phyloP scores from a whole-genome alignment of 202 grass and related monocot genomes.

The Zoysia matrella region DNA sequence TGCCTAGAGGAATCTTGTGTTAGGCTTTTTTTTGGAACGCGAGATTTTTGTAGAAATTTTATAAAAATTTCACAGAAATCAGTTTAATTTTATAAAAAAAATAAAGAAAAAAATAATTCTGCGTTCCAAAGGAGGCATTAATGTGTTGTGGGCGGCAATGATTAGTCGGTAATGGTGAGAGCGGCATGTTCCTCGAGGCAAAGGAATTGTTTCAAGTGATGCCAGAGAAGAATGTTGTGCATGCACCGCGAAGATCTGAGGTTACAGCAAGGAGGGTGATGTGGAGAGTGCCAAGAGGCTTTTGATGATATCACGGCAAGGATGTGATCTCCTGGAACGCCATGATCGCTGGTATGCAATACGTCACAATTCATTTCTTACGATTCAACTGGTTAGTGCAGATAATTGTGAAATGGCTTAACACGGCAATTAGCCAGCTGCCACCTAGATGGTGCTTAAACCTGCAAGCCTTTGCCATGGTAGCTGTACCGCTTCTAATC shows the following conservation, averaged over 20 bases:
- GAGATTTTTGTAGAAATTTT: too few relatives aligned
- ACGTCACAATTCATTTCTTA: constrained; percentile 6
- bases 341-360: constrained; percentile 64
- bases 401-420: constrained; percentile 1
- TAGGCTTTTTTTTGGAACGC: too few relatives aligned
- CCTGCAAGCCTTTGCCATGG: constrained; percentile 2
- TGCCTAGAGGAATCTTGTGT: too few relatives aligned
- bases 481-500: neutral
- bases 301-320: too few relatives aligned
- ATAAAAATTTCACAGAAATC: too few relatives aligned
- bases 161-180: constrained; percentile 41
- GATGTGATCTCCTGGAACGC: too few relatives aligned
- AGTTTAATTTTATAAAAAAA: too few relatives aligned
- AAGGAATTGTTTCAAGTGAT: constrained; percentile 69
- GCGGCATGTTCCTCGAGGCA: constrained; percentile 69
- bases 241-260: constrained; percentile 69
- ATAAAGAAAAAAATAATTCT: too few relatives aligned
- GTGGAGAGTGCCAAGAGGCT: too few relatives aligned
- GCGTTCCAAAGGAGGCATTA: too few relatives aligned
- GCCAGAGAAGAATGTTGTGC: constrained; percentile 81
- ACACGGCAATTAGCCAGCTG: neutral
- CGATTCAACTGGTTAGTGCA: neutral
- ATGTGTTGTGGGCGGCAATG: neutral
- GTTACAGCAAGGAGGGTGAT: constrained; percentile 67
- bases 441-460: neutral